Base-by-base conservation (phyloP, 2,329 filamentous ascomycete species). In the Xylariales sp. region DNA sequence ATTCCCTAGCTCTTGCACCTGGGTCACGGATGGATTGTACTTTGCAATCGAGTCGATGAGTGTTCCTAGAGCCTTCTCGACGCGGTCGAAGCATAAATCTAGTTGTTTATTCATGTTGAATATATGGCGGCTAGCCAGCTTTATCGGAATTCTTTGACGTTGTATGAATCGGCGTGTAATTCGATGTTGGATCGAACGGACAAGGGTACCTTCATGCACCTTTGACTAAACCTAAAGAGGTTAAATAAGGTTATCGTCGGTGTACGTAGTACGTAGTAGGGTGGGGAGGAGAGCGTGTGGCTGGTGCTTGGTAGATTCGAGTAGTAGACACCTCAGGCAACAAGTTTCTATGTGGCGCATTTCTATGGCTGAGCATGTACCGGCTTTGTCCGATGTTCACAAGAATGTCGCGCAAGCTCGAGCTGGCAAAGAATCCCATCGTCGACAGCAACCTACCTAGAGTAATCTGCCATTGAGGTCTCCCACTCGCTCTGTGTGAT, bases 11-110 rank as follows among this genome's bases (percentile, higher is more conserved):
- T 94, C 91, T 64, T 87, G 83, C 5, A 91, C 91, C 32, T 90
- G 87, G 43, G 84, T 80, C 4, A 87, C 82, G 6, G 91, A 92
- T 0, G 93, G 93, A 75, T 94, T 93, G 80, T 94, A 95, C 71
- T 93, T 92, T 5, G 92, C 86, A 69, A 97, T 91, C 0, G 92
- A 94, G 77, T 94, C 91, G 73, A 94, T 90, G 41, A 97, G 83
- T 34, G 83, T 88, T 12, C 87, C 85, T 23, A 97, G 83, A 0
- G 89, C 88, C 74, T 86, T 87, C 74, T 92, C 90, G 36, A 92
- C 82, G 56, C 88, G 87, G 76, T 90, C 87, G 68, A 92, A 91
- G 73, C 86, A 88, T 53, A 75, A 77, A 70, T 91, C 88, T 6
- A 92, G 84, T 56, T 85, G 81, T 54, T 84, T 84, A 71, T 92